Evolutionary conservation across 2,329 filamentous ascomycete genomes (phyloP), one percentile per base, ranked within the genome.

Genomic region (Bipolaris gigantea): DNA sequence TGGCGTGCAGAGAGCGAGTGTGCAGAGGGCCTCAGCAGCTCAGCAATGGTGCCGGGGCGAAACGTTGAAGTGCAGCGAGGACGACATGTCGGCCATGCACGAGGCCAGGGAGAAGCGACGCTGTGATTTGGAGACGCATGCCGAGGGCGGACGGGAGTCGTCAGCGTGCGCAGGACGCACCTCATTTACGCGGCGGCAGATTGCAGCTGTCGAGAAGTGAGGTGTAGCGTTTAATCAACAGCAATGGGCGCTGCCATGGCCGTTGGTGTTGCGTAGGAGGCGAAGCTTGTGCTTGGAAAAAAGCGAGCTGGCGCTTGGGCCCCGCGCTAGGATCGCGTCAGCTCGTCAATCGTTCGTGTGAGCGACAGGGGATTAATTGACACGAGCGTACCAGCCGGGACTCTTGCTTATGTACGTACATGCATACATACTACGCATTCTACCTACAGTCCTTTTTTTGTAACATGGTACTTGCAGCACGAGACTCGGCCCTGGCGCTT

Each of bases 21-120:
- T 71, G 16, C 72, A 62, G 83, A 80, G 75, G 76, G 74, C 78
- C 81, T 78, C 47, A 88, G 79, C 10, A 89, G 74, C 55, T 80
- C 74, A 53, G 73, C 62, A 40, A 73, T 71, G 48, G 56, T 71
- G 66, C 76, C 56, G 49, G 65, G 65, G 43, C 63, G 49, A 52
- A 62, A 58, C 48, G 71, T 69, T 39, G 72, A 74, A 48, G 49
- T 64, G 53, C 56, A 69, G 60, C 69, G 71, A 54, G 53, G 57
- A 57, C 59, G 58, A 59, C 56, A 64, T 43, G 42, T 48, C 51
- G 50, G 57, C 47, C 48, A 43, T 47, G 63, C 59, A 57, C 58
- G 53, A 38, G 61, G 39, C 46, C 43, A 49, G 57, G 57, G 56
- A 43, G 53, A 42, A 61, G 60, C 48, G 47, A 56, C 55, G 55